Conservation (phyloP, 495 filamentous ascomycete species). For the Sordaria brevicollis region DNA sequence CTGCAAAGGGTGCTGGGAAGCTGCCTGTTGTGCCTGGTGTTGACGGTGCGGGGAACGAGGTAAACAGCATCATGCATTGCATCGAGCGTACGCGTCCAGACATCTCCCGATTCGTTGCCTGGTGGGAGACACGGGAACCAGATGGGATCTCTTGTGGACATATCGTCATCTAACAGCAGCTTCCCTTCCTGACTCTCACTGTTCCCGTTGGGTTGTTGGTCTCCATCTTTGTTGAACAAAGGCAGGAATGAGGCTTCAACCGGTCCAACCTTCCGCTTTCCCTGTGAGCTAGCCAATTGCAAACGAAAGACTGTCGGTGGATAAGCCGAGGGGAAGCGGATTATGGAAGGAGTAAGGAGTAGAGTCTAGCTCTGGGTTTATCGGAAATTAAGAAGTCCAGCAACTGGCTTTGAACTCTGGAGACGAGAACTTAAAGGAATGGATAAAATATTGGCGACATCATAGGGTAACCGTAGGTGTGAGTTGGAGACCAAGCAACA, state of each 20-base stretch:
- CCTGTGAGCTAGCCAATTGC: not conserved
- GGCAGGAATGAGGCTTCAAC: not conserved
- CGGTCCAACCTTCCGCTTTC: not conserved
- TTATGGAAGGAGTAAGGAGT: not conserved
- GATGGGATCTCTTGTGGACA: not conserved
- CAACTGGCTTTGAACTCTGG: too few relatives aligned
- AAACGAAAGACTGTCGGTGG: not conserved
- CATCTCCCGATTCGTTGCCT: not conserved
- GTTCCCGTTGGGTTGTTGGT: not conserved
- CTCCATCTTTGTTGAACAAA: not conserved
- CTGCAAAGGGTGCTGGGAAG: not conserved
- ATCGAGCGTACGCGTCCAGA: not conserved
- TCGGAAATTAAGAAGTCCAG: not conserved
- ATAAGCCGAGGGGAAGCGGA: not conserved
- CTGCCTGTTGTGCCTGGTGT: not conserved
- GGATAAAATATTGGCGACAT: too few relatives aligned
- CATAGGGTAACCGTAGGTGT: too few relatives aligned
- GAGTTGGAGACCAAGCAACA: too few relatives aligned
- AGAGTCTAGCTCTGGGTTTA: not conserved
- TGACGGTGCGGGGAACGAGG: conserved; percentile 4
- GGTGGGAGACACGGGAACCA: not conserved
- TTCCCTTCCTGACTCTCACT: not conserved
- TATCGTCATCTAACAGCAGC: not conserved
- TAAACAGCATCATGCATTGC: conserved; percentile 1
- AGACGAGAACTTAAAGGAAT: too few relatives aligned